Base-by-base conservation (phyloP, 2,329 filamentous ascomycete genomes). In the Beauveria asiatica region DNA sequence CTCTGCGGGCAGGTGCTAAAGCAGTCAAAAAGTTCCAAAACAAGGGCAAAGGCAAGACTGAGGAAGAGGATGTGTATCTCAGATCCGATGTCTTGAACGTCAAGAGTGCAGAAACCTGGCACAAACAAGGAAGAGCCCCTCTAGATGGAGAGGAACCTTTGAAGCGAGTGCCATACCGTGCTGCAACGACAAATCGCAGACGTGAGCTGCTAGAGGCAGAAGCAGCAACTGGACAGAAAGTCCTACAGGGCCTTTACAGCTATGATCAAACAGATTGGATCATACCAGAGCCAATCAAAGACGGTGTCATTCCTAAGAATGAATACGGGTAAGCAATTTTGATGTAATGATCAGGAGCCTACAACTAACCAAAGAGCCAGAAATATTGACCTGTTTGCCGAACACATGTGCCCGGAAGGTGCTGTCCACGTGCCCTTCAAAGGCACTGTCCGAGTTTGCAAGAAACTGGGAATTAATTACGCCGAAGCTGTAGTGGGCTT, bases 401-500 rank as follows among this genome's bases (percentile, higher is more conserved):
- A 91, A 44, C 92, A 90, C 63, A 97, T 99, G 94, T 87, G 95
- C 27, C 94, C 94, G 0, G 54, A 70, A 66, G 91, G 94, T 0
- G 92, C 92, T 2, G 83, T 89, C 0, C 94, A 99, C 70, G 80
- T 97, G 2, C 91, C 91, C 0, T 86, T 87, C 58, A 84, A 87
- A 50, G 90, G 90, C 0, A 88, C 87, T 0, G 85, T 87, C 37
- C 86, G 87, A 52, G 83, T 97, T 1, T 97, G 93, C 72, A 91
- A 90, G 70, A 86, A 89, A 63, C 78, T 99, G 0, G 84, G 85
- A 4, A 88, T 97, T 42, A 92, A 97, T 69, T 95, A 87, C 67
- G 94, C 94, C 0, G 94, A 97, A 73, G 94, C 94, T 1, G 94
- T 96, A 2, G 92, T 92, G 0, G 94, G 91, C 1, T 99, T 99